phyloP scores from a whole-genome alignment of 1,284 basidiomycete genomes.

The Puccinia hordei region DNA sequence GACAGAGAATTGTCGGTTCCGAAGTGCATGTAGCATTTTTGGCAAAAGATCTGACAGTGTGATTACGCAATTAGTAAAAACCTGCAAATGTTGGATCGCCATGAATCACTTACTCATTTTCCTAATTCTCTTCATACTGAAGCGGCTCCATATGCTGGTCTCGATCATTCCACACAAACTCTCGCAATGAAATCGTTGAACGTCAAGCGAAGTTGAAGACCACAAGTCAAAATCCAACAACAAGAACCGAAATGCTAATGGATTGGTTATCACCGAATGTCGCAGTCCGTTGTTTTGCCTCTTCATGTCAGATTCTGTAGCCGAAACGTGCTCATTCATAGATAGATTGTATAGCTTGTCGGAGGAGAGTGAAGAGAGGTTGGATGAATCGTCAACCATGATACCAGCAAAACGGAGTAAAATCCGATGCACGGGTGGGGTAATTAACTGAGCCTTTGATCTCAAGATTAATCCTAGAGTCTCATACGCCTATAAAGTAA shows the following conservation, averaged over 20 bases:
- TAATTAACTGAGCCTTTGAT: constrained; percentile 73
- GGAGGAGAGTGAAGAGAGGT: background rate
- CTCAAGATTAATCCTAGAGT: constrained; percentile 75
- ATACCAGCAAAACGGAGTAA: constrained; percentile 46
- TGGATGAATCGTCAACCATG: constrained; percentile 23
- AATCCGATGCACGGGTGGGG: constrained; percentile 60
- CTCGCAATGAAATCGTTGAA: constrained; percentile 75
- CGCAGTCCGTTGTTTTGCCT: constrained; percentile 13
- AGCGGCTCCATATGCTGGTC: constrained; percentile 65
- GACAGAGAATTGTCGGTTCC: constrained; percentile 65
- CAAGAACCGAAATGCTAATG: constrained; percentile 76
- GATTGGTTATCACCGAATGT: constrained; percentile 77
- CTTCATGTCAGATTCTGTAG: background rate
- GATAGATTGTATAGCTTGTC: background rate
- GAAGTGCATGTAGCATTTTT: constrained; percentile 76
- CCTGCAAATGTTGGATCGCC: background rate
- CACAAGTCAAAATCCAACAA: constrained; percentile 89
- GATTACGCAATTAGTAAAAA: constrained; percentile 9
- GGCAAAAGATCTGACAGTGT: constrained; percentile 67
- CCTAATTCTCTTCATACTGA: constrained; percentile 56
- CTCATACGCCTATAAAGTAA: constrained; percentile 73
- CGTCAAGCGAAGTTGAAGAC: constrained; percentile 70
- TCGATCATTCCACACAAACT: constrained; percentile 76
- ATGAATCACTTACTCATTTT: constrained; percentile 54
- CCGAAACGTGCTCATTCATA: background rate